Conservation (phyloP, 2,329 filamentous ascomycete genomes). For the Alternaria arborescens region DNA sequence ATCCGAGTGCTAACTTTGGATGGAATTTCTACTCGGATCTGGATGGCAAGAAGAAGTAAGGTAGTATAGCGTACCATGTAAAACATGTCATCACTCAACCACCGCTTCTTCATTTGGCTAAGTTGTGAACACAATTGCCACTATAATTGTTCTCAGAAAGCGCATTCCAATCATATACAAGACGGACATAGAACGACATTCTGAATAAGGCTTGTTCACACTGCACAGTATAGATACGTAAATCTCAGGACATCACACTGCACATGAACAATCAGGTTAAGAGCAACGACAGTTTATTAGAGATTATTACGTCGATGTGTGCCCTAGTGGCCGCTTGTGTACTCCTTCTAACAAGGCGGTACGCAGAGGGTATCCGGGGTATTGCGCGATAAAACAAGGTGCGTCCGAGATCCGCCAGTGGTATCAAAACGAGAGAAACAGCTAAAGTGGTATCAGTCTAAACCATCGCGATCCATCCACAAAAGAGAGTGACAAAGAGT, state of each 20-base stretch:
- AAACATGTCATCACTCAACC: no score
- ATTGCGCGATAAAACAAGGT: constrained; percentile 50
- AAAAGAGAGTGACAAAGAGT: constrained; percentile 38
- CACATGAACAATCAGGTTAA: neutral
- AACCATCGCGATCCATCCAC: constrained; percentile 43
- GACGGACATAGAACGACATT: rapidly evolving
- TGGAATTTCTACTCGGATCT: constrained; percentile 67
- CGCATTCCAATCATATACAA: neutral
- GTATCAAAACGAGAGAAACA: constrained; percentile 52
- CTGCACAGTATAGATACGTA: neutral
- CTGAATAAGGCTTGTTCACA: neutral
- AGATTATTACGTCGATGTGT: constrained; percentile 50
- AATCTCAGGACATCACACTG: neutral
- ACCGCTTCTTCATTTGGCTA: neutral
- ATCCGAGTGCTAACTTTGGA: constrained; percentile 64
- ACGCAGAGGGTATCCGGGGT: constrained; percentile 55
- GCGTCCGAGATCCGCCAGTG: constrained; percentile 32
- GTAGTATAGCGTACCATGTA: neutral
- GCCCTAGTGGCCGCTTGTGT: constrained; percentile 53
- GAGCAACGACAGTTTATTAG: constrained; percentile 44
- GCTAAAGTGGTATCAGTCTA: constrained; percentile 56
- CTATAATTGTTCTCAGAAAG: neutral
- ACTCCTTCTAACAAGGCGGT: constrained; percentile 51
- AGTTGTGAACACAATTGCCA: neutral
- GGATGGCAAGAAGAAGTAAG: constrained; percentile 57